Evolutionary conservation across 768 basidiomycete species (phyloP).

Genomic region (Leccinum subtestaceum): DNA sequence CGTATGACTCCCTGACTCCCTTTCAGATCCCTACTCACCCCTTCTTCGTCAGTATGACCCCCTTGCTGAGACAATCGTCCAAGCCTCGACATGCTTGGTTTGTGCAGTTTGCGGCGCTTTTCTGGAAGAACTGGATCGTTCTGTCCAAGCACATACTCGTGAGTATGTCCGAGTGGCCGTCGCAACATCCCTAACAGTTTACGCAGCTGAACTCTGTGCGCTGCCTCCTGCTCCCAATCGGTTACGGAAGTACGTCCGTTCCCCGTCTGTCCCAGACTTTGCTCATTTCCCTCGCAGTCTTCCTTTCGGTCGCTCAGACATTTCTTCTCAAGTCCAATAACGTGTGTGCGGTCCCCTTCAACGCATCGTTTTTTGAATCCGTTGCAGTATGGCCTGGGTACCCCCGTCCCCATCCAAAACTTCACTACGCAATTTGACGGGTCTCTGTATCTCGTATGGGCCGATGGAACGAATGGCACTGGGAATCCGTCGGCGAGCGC

Average conservation of each 20-base stretch:
- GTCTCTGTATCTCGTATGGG: slow-evolving; percentile 59
- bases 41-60: slow-evolving; percentile 74
- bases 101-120: slow-evolving; percentile 59
- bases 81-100: slow-evolving; percentile 20
- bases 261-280: background rate
- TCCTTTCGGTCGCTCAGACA: slow-evolving; percentile 60
- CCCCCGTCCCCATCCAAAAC: slow-evolving; percentile 46
- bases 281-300: slow-evolving; percentile 32
- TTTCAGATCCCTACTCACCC: slow-evolving; percentile 12
- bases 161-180: slow-evolving; percentile 23
- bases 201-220: slow-evolving; percentile 55
- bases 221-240: slow-evolving; percentile 62
- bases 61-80: slow-evolving; percentile 65
- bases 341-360: slow-evolving; percentile 35
- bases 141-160: slow-evolving; percentile 65
- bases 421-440: slow-evolving; percentile 52
- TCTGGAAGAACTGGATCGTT: slow-evolving; percentile 76
- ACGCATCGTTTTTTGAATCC: background rate
- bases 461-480: slow-evolving; percentile 58
- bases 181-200: slow-evolving; percentile 1
- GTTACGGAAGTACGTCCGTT: slow-evolving; percentile 44
- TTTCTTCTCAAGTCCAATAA: slow-evolving; percentile 59
- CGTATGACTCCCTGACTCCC: slow-evolving; percentile 39
- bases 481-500: slow-evolving; percentile 52
- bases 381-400: slow-evolving; percentile 60